Conservation (phyloP, 2,329 filamentous ascomycete species). For the Cadophora malorum region DNA sequence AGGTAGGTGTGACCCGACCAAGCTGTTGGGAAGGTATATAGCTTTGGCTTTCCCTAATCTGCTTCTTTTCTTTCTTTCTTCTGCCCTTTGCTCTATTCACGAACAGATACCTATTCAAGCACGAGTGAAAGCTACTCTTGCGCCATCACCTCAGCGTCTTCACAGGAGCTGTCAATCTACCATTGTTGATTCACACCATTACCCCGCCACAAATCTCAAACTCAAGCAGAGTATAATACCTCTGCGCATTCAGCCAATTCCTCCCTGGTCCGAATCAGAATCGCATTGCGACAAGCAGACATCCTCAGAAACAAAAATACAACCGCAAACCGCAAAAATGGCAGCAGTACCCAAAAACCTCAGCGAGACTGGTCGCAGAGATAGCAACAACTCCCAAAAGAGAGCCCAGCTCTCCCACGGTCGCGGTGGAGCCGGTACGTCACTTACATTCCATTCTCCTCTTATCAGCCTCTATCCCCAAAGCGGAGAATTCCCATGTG, state of each 20-base stretch:
- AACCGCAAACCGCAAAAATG: conserved; percentile 28
- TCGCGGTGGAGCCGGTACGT: conserved; percentile 74
- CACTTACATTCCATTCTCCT: conserved; percentile 1
- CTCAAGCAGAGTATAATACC: neutral
- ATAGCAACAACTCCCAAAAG: conserved; percentile 34
- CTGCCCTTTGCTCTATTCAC: neutral
- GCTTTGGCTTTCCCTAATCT: neutral
- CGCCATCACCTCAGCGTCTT: neutral
- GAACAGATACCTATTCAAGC: neutral
- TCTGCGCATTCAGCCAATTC: neutral
- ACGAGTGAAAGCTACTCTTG: neutral
- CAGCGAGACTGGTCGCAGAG: conserved; percentile 31
- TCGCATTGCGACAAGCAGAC: neutral
- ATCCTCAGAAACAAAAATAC: neutral
- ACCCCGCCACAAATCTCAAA: neutral
- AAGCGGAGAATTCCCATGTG: neutral
- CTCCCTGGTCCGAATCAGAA: neutral
- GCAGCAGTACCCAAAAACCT: conserved; percentile 36
- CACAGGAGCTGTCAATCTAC: neutral
- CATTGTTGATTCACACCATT: neutral
- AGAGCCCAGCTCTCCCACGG: conserved; percentile 62
- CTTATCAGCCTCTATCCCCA: neutral
- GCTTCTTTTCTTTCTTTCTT: neutral
- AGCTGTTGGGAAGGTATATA: neutral
- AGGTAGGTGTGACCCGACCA: conserved; percentile 1